phyloP scores from a whole-genome alignment of 768 basidiomycete genomes.

The Mycena venus region DNA sequence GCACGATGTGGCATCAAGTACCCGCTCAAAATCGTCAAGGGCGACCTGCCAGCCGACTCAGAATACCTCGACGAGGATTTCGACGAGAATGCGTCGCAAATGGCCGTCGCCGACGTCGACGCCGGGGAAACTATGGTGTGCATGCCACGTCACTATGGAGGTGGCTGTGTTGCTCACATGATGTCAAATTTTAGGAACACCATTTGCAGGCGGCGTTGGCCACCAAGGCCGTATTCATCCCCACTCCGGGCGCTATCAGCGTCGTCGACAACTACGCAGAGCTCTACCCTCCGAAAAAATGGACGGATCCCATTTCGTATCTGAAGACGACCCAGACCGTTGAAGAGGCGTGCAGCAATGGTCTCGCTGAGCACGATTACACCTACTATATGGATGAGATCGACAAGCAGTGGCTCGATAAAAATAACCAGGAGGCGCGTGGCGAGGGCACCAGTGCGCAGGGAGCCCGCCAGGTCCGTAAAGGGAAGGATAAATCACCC shows the following conservation, averaged over 20 bases:
- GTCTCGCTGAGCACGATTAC: constrained; percentile 76
- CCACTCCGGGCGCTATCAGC: constrained; percentile 92
- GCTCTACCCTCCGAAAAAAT: constrained; percentile 77
- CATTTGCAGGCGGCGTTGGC: constrained; percentile 65
- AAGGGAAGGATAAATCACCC: constrained; percentile 88
- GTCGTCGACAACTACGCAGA: constrained; percentile 82
- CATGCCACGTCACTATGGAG: constrained; percentile 16
- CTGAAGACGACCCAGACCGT: constrained; percentile 88
- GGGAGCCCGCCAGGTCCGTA: constrained; percentile 68
- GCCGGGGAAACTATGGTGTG: constrained; percentile 21
- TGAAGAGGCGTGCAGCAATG: constrained; percentile 77
- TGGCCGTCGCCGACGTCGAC: constrained; percentile 32
- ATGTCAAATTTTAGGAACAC: constrained; percentile 61
- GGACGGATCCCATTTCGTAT: constrained; percentile 84
- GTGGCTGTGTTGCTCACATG: constrained; percentile 66
- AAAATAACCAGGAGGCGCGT: constrained; percentile 88
- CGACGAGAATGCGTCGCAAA: background rate
- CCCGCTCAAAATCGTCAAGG: constrained; percentile 26
- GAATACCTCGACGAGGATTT: constrained; percentile 28
- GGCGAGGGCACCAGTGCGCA: constrained; percentile 89
- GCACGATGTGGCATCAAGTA: constrained; percentile 33
- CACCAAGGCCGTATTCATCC: constrained; percentile 81
- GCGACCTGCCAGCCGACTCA: constrained; percentile 25
- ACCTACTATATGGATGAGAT: constrained; percentile 97
- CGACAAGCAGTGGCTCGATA: constrained; percentile 94